Base-by-base conservation (phyloP, 2,329 filamentous ascomycete genomes). In the Xylaria polymorpha region DNA sequence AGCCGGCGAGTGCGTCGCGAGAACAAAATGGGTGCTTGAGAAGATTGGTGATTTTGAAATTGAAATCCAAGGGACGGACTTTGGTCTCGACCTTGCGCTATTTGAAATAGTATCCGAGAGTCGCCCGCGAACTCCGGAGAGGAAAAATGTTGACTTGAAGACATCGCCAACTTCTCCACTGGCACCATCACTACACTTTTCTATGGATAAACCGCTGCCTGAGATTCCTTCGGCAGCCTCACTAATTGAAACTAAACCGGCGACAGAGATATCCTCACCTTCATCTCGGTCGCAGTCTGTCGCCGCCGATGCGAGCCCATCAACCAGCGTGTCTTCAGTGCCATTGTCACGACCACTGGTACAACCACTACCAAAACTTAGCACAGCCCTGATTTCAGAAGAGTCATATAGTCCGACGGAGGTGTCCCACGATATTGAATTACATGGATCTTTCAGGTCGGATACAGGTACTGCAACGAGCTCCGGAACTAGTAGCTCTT, bases 1-100 rank as follows among this genome's bases (percentile, higher is more conserved):
- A 25, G 94, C 94, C 53, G 95, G 95, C 48, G 94, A 97, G 74
- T 98, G 95, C 79, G 92, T 97, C 22, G 91, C 92, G 7, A 95
- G 94, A 81, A 92, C 94, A 12, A 94, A 94, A 75, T 86, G 89
- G 78, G 90, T 97, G 53, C 91, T 99, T 67, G 94, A 97, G 80
- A 88, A 92, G 69, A 94, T 96, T 71, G 94, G 94, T 22, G 94
- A 97, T 79, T 97, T 97, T 73, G 94, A 97, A 79, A 89, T 94
- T 73, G 93, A 97, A 78, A 85, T 92, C 64, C 89, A 92, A 73
- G 77, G 82, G 44, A 82, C 81, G 20, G 76, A 84, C 37, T 80
- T 92, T 32, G 86, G 85, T 8, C 85, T 91, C 61, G 87, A 90
- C 71, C 78, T 89, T 35, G 80, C 79, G 18, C 79, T 85, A n/a